These are phyloP conservation scores for Dendrothele bispora DNA, from an alignment of 768 basidiomycete genomes.

Conservation along the genomic window DNA sequence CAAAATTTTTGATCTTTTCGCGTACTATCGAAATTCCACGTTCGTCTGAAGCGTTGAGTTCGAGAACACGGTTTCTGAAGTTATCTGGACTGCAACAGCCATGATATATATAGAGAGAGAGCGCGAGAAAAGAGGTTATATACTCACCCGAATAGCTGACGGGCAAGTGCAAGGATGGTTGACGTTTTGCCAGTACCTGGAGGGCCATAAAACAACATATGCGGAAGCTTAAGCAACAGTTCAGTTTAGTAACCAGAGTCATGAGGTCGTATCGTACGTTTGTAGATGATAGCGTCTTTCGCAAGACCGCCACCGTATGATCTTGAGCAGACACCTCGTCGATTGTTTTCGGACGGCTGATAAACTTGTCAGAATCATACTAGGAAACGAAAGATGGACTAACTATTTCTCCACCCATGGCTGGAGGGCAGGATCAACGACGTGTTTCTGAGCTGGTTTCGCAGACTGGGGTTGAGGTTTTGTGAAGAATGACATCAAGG, in stretches of 20 bases:
- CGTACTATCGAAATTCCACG: constrained; percentile 95
- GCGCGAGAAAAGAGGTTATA: background rate
- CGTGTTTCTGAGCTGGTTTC: constrained; percentile 43
- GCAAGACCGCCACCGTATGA: constrained; percentile 89
- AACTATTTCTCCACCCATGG: constrained; percentile 99
- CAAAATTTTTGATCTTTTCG: constrained; percentile 99
- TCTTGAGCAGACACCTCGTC: constrained; percentile 98
- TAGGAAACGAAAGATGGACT: constrained; percentile 20
- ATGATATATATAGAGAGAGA: background rate
- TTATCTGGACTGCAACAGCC: constrained; percentile 75
- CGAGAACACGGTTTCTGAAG: constrained; percentile 89
- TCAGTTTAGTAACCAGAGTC: constrained; percentile 7
- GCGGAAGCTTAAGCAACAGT: constrained; percentile 71
- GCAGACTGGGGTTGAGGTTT: constrained; percentile 40
- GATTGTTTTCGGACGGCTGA: constrained; percentile 94
- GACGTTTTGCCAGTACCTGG: constrained; percentile 99
- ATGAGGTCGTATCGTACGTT: constrained; percentile 60
- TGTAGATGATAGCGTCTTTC: constrained; percentile 86
- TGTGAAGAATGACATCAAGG: constrained; percentile 76
- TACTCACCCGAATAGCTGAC: constrained; percentile 90
- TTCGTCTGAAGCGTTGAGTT: constrained; percentile 98
- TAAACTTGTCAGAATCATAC: constrained; percentile 3
- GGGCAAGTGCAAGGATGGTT: constrained; percentile 90
- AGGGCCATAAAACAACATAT: constrained; percentile 99
- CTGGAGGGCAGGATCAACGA: constrained; percentile 59